Percentiles rank a stretch among this genome's conserved stretches.
phyloP scores from a whole-genome alignment of 139 green algal genomes.

The Chlorella sp. region DNA sequence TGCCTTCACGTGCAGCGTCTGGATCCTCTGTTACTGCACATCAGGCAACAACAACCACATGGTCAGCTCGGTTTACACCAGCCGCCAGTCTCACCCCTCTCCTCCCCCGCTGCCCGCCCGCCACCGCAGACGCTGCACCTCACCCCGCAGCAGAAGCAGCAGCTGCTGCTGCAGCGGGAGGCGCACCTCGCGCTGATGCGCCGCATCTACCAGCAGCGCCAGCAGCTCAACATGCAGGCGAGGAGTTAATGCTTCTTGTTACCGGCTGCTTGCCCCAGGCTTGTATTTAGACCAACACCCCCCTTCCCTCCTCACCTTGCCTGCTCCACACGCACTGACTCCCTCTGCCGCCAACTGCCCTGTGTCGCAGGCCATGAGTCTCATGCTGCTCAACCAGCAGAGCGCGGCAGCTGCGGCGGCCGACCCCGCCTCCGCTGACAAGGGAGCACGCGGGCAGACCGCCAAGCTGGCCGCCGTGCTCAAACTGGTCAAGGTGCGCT shows the following conservation, averaged over 20 bases:
- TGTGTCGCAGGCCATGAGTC: slow-evolving; percentile 3
- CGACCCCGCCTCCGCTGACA: background rate
- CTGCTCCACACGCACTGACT: no score
- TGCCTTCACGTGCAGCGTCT: no score
- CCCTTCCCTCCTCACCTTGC: no score
- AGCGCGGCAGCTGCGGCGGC: background rate
- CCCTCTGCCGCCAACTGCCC: no score
- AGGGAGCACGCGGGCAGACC: background rate
- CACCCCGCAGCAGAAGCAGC: slow-evolving; percentile 12
- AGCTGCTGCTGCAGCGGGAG: slow-evolving; percentile 20
- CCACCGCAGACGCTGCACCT: slow-evolving; percentile 3
- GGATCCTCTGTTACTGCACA: no score
- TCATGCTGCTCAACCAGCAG: background rate
- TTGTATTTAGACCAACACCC: no score
- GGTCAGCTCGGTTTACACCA: no score
- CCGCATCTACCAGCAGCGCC: slow-evolving; percentile 23
- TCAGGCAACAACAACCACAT: no score
- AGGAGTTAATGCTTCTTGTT: background rate
- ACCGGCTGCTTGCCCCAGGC: no score
- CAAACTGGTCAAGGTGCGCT: slow-evolving; percentile 1
- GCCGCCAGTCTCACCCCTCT: background rate
- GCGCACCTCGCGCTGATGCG: slow-evolving; percentile 13
- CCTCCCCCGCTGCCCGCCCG: background rate
- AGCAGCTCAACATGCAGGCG: slow-evolving; percentile 28
- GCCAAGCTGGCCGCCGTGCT: slow-evolving; percentile 6